Conservation (phyloP, 345 rosid species). For the Eucalyptus curtisii region DNA sequence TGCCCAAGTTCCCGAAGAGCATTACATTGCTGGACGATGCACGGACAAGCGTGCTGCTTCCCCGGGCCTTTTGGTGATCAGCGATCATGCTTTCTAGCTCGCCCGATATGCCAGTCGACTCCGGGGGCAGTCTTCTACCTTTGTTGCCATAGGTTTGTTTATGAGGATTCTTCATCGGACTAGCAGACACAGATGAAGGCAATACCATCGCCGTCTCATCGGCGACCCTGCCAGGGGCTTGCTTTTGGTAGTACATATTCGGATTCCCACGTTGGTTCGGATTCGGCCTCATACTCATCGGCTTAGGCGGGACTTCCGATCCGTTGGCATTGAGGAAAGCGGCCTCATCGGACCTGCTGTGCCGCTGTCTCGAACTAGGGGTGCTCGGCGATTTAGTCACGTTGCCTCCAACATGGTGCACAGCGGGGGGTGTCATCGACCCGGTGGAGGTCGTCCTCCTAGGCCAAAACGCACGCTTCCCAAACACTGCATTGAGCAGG, state of each 20-base stretch:
- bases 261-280: background rate
- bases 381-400: constrained; percentile 21
- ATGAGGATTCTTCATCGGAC: background rate
- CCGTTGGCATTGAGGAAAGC: constrained; percentile 11
- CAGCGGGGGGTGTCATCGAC: constrained; percentile 3
- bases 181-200: background rate
- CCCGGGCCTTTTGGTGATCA: constrained; percentile 54
- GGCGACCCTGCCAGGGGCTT: background rate
- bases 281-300: background rate
- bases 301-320: constrained; percentile 8
- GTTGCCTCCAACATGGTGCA: constrained; percentile 3
- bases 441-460: constrained; percentile 46
- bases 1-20: constrained; percentile 70
- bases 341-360: constrained; percentile 32
- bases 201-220: background rate
- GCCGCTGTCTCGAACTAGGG: constrained; percentile 22
- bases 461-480: constrained; percentile 43
- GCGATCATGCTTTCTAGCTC: constrained; percentile 79
- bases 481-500: constrained; percentile 49
- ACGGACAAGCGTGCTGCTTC: constrained; percentile 39
- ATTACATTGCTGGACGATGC: constrained; percentile 85
- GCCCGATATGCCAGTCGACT: constrained; percentile 55
- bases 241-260: background rate
- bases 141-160: constrained; percentile 10
- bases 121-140: constrained; percentile 41